Base-by-base conservation (phyloP, 345 rosid species). In the Camelina hispida region DNA sequence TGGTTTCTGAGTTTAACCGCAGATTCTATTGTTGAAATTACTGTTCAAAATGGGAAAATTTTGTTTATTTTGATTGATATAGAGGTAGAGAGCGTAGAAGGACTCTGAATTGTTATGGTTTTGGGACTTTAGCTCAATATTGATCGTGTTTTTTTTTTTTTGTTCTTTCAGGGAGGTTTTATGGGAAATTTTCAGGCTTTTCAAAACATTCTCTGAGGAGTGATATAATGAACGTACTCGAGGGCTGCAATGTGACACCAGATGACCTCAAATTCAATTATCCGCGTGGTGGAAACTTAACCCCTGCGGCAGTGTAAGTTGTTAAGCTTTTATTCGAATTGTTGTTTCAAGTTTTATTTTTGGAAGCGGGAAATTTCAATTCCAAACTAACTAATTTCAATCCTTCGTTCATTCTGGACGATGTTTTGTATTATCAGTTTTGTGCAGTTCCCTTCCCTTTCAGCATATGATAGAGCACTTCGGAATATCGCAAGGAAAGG, bases 241-340 rank as follows among this genome's bases (percentile, higher is more conserved):
- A 85, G 14, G 93, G 86, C 28, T 79, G 81, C 78, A 78, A 81
- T 17, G 81, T 93, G 83, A 82, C 81, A 42, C 62, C 60, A 0
- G 84, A 84, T 57, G 95, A 90, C 66, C 76, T 93, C 64, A 93
- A 81, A 76, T 72, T 89, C 75, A 60, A 47, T 86, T 89, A 89
- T 75, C 64, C 32, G 16, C 81, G 77, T 52, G 78, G 37, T 66
- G 83, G 78, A 25, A 32, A 15, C 75, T 83, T 76, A 64, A 9
- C 30, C 9, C 91, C 97, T 1, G 16, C 30, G 15, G 87, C 60
- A 61, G 82, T 84, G 95, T 86, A 84, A 38, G 76, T 37, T 37
- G 9, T 66, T 56, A 64, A 7, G 30, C 53, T 61, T 61, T 52
- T 35, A 28, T 18, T 28, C 0, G 30, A 40, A 1, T 69, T 6